A percentile compares a stretch with the other conserved stretches of the same genome.
Evolutionary conservation across 23 red algal species (phyloP).

Genomic region (Gracilaria caudata): DNA sequence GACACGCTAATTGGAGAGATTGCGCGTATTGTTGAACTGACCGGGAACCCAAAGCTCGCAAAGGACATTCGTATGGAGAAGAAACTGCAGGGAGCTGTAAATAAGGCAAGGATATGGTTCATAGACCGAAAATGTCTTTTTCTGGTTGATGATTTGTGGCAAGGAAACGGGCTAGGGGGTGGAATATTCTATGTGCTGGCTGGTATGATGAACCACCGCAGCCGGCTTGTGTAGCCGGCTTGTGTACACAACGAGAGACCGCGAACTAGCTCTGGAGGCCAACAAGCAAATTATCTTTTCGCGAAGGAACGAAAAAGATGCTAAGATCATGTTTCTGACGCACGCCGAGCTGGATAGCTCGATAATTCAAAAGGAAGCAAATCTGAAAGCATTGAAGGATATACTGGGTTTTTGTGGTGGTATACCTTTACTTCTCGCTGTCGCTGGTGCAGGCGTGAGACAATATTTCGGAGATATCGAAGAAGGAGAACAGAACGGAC

Average conservation of each 20-base stretch:
- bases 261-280: not conserved
- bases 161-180: not conserved
- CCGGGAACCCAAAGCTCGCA: not conserved
- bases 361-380: not conserved
- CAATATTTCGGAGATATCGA: not conserved
- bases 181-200: not conserved
- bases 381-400: not conserved
- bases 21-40: not conserved
- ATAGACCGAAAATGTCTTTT: constrained; percentile 18
- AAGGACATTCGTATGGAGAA: not conserved
- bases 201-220: not conserved
- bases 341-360: not conserved
- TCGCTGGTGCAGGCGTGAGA: not conserved
- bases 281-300: not conserved
- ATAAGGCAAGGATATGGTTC: not conserved
- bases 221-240: not conserved
- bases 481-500: not conserved
- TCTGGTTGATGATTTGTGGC: constrained; percentile 11
- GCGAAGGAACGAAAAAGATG: not conserved
- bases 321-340: not conserved
- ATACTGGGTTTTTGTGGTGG: not conserved
- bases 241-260: not conserved
- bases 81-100: not conserved
- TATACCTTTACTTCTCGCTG: not conserved
- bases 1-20: not conserved